Evolutionary conservation across 2,329 filamentous ascomycete species (phyloP).

Genomic region (Sarocladium strictum): DNA sequence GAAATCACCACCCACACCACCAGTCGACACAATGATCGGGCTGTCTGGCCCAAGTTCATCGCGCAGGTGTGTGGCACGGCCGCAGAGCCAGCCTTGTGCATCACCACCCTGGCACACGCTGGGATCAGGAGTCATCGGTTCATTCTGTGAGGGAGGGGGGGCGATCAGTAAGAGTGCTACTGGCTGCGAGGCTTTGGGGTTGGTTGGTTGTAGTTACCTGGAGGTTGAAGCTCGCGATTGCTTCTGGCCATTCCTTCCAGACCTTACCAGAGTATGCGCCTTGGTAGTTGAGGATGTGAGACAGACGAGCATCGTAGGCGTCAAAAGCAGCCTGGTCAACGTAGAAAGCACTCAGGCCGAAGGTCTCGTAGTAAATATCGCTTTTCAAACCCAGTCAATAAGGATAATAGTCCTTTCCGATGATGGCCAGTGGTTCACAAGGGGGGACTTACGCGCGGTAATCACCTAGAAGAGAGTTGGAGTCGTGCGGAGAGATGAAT

Average conservation of each 20-base stretch:
- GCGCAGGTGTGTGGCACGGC: constrained; percentile 18
- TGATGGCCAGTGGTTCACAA: too few relatives aligned
- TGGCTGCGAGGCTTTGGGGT: too few relatives aligned
- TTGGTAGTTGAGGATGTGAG: constrained; percentile 24
- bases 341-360: constrained; percentile 22
- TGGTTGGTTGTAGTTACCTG: constrained; percentile 10
- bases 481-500: constrained; percentile 11
- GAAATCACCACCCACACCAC: constrained; percentile 25
- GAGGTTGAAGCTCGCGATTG: constrained; percentile 26
- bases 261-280: constrained; percentile 22
- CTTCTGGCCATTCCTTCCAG: constrained; percentile 26
- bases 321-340: constrained; percentile 21
- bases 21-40: constrained; percentile 24
- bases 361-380: constrained; percentile 12
- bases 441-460: constrained; percentile 7
- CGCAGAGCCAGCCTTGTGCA: constrained; percentile 23
- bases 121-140: constrained; percentile 22
- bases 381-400: background rate
- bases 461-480: constrained; percentile 10
- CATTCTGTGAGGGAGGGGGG: constrained; percentile 18
- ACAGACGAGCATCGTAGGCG: constrained; percentile 23
- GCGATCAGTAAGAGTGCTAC: background rate
- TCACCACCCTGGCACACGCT: constrained; percentile 18
- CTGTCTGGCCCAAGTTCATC: constrained; percentile 20
- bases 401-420: background rate